Percentiles rank a stretch among this genome's conserved stretches.
Conservation (phyloP, 768 basidiomycete genomes). For the Holtermanniella nyarrowii region DNA sequence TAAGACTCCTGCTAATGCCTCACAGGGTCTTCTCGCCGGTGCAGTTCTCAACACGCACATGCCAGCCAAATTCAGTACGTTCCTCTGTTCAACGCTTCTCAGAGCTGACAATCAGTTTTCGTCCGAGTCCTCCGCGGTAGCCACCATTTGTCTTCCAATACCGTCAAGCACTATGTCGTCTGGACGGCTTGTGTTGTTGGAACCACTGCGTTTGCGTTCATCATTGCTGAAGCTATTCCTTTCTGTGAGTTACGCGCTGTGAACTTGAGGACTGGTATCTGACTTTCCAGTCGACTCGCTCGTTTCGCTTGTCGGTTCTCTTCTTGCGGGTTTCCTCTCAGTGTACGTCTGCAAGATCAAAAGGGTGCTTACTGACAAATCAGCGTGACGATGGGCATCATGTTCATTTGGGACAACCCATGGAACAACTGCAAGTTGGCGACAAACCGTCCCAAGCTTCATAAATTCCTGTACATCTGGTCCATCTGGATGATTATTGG, state of each 20-base stretch:
- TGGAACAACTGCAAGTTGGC: constrained; percentile 6
- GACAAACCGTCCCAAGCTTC: background rate
- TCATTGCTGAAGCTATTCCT: constrained; percentile 33
- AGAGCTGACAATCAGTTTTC: constrained; percentile 12
- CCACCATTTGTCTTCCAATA: constrained; percentile 5
- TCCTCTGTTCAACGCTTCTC: background rate
- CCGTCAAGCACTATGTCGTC: constrained; percentile 8
- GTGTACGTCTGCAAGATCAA: constrained; percentile 7
- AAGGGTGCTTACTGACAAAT: background rate
- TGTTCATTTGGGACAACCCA: constrained; percentile 34
- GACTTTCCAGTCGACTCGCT: constrained; percentile 16
- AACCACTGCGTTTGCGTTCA: constrained; percentile 23
- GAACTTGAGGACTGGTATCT: background rate
- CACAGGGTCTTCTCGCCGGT: constrained; percentile 20
- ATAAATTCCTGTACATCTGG: constrained; percentile 7
- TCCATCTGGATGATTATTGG: constrained; percentile 8
- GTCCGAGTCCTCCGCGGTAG: constrained; percentile 14
- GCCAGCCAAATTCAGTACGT: constrained; percentile 8
- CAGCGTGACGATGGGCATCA: constrained; percentile 17
- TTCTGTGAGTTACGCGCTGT: constrained; percentile 2
- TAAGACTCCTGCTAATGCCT: background rate
- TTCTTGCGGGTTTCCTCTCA: constrained; percentile 28
- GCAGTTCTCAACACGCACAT: constrained; percentile 22
- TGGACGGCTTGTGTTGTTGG: constrained; percentile 14
- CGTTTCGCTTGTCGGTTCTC: constrained; percentile 24